phyloP scores from a whole-genome alignment of 2,329 filamentous ascomycete genomes.

The Nothophoma quercina region DNA sequence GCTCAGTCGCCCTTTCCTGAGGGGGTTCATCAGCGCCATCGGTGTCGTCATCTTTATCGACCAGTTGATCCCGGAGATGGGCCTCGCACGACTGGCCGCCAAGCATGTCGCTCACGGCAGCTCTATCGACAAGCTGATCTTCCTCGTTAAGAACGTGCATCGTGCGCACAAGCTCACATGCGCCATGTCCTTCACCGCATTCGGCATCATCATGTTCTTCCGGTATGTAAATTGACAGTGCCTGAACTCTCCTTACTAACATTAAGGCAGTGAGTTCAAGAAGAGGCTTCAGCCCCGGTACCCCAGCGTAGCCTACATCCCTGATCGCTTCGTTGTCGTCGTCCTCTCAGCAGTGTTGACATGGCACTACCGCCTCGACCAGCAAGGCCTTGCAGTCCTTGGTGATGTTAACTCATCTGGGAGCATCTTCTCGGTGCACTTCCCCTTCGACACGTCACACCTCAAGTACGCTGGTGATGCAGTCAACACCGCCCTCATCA shows the following conservation, averaged over 20 bases:
- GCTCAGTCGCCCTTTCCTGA: constrained; percentile 86
- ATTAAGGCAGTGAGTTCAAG: constrained; percentile 73
- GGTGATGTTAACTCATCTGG: constrained; percentile 80
- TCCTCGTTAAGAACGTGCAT: constrained; percentile 72
- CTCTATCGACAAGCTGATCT: constrained; percentile 83
- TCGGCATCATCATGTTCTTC: constrained; percentile 88
- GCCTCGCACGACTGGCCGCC: constrained; percentile 72
- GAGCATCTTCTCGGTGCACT: constrained; percentile 79
- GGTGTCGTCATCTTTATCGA: constrained; percentile 96
- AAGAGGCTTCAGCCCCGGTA: constrained; percentile 79
- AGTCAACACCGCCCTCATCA: constrained; percentile 90
- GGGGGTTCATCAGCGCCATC: constrained; percentile 97
- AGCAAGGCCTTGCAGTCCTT: constrained; percentile 80
- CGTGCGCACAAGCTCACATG: constrained; percentile 78
- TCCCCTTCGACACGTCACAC: constrained; percentile 79
- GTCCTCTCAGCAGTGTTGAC: constrained; percentile 82
- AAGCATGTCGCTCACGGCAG: constrained; percentile 82
- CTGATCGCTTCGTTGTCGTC: constrained; percentile 90
- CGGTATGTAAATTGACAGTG: constrained; percentile 27
- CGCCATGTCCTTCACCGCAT: constrained; percentile 78
- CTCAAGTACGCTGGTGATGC: constrained; percentile 85
- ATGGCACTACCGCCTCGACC: constrained; percentile 78
- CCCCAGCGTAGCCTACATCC: constrained; percentile 83
- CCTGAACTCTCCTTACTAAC: neutral
- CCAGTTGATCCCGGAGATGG: constrained; percentile 90